Conservation (phyloP, 441 rosid genomes). For the Pelargonium cotyledonis region DNA sequence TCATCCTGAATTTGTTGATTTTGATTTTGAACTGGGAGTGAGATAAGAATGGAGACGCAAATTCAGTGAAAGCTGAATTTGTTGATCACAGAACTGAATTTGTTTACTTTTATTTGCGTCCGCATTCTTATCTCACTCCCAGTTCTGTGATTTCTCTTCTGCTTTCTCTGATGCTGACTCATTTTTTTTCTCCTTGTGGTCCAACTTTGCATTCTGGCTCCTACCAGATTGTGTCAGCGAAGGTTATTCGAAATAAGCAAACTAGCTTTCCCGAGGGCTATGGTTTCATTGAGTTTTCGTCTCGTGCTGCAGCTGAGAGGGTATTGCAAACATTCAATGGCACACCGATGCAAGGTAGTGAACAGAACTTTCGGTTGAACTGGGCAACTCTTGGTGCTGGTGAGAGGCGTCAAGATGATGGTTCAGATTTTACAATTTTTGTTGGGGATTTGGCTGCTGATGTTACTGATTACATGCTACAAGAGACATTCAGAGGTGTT, state of each 20-base stretch:
- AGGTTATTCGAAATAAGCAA: conserved; percentile 67
- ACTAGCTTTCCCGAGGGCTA: conserved; percentile 57
- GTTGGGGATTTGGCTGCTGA: conserved; percentile 82
- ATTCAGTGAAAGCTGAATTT: no score
- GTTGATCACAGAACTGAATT: no score
- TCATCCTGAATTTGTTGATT: background rate
- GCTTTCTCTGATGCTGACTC: no score
- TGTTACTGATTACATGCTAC: conserved; percentile 64
- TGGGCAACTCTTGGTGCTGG: conserved; percentile 70
- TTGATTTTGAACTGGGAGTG: no score
- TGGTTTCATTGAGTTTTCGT: conserved; percentile 53
- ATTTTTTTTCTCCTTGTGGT: background rate
- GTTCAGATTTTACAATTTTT: conserved; percentile 59
- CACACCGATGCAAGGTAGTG: conserved; percentile 54
- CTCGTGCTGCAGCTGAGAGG: conserved; percentile 53
- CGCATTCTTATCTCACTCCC: background rate
- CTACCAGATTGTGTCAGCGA: conserved; percentile 42
- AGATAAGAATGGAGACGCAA: no score
- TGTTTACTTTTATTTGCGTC: background rate
- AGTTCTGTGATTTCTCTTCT: background rate
- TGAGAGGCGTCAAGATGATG: conserved; percentile 59
- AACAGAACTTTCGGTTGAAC: conserved; percentile 60
- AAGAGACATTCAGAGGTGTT: conserved; percentile 54
- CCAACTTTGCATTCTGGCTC: background rate
- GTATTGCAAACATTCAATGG: conserved; percentile 56